Base-by-base conservation (phyloP, 495 filamentous ascomycete species). In the Jackrogersella multiformis region DNA sequence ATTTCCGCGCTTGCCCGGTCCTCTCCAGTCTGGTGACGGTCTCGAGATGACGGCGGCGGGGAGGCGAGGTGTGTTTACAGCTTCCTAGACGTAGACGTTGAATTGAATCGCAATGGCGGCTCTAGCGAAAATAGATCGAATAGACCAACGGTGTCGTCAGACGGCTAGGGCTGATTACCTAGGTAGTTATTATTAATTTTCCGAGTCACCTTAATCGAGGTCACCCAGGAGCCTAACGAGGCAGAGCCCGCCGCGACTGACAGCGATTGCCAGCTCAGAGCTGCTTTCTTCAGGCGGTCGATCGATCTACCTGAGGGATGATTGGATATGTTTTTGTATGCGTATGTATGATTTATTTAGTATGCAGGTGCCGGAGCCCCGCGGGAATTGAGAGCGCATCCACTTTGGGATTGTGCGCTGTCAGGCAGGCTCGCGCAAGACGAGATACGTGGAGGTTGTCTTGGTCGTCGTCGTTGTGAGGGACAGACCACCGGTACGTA, bases 181-280 rank as follows among this genome's bases (percentile, higher is more conserved):
- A n/a, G 28, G 45, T 38, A 60, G 16, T 21, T 30, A 10, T 21
- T 30, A 18, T 36, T 36, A 36, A 6, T 56, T 46, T 26, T 45
- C 48, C 49, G 54, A 55, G 42, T 38, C 54, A 39, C 60, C 59
- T n/a, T 36, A 48, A 56, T 15, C 26, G 18, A 46, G 21, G 20
- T 46, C 36, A 26, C 6, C 8, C 4, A 48, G 38, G 62, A 58
- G 44, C 57, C 42, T 56, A 44, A 67, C 58, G 58, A 62, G 30
- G 36, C 35, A 58, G 35, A 52, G 26, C 36, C 38, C 38, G 49
- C 58, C 55, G 23, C 39, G 2, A 44, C 46, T n/a, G n/a, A n/a
- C n/a, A n/a, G n/a, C n/a, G n/a, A n/a, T 64, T 64, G 66, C 59
- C 66, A 69, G 46, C 66, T 64, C 66, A 69, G 46, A 49, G 66